Conservation (phyloP, 176 grass and related monocot genomes). For the Oryza australiensis region DNA sequence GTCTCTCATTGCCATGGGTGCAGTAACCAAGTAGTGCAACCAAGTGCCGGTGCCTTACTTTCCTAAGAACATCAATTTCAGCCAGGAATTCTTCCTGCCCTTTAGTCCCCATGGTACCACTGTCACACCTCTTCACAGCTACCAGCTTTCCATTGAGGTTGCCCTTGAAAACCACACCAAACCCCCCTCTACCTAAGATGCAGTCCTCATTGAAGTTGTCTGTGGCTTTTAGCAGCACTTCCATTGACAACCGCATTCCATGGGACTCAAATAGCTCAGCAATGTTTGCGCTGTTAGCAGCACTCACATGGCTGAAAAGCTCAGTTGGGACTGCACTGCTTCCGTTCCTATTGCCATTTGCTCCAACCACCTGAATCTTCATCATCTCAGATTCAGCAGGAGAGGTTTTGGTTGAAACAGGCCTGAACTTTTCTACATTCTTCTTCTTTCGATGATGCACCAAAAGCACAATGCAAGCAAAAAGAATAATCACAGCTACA, state of each 20-base stretch:
- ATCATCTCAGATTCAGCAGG: slow-evolving; percentile 42
- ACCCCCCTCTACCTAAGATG: slow-evolving; percentile 86
- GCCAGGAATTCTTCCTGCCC: slow-evolving; percentile 86
- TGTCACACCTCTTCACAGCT: slow-evolving; percentile 79
- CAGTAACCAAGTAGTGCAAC: slow-evolving; percentile 89
- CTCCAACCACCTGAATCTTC: slow-evolving; percentile 48
- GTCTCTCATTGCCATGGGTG: slow-evolving; percentile 74
- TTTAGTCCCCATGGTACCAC: slow-evolving; percentile 76
- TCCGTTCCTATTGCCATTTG: slow-evolving; percentile 36
- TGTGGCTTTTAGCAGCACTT: slow-evolving; percentile 68
- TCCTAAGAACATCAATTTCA: slow-evolving; percentile 93
- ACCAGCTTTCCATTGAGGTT: slow-evolving; percentile 64
- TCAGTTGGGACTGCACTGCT: slow-evolving; percentile 32
- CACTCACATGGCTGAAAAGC: slow-evolving; percentile 44
- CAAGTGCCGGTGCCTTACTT: slow-evolving; percentile 89
- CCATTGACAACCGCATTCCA: slow-evolving; percentile 75
- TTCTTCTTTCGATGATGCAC: slow-evolving; percentile 51
- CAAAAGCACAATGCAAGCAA: slow-evolving; percentile 45
- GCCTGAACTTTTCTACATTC: slow-evolving; percentile 56
- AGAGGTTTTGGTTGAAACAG: slow-evolving; percentile 45
- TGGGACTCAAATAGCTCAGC: slow-evolving; percentile 54
- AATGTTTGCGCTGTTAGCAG: slow-evolving; percentile 41
- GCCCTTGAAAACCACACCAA: slow-evolving; percentile 91
- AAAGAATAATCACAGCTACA: slow-evolving; percentile 54
- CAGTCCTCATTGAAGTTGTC: slow-evolving; percentile 73